Evolutionary conservation across 176 grass and related monocot genomes (phyloP).

Genomic region (Chrysopogon serrulatus): DNA sequence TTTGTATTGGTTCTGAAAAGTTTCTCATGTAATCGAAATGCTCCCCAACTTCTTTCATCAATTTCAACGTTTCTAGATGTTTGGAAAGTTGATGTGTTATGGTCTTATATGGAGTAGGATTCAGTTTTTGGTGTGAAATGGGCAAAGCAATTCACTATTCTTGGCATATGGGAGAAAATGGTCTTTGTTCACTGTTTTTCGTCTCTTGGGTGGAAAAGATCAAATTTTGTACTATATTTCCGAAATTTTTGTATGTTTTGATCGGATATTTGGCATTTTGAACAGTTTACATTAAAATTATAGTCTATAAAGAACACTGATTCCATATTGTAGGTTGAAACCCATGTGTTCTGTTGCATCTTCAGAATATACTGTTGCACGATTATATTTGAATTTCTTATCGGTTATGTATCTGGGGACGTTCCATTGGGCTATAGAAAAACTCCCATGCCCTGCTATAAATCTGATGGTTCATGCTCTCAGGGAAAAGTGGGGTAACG

Average conservation of each 20-base stretch:
- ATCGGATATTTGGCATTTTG: too few relatives aligned
- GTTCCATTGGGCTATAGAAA: background rate
- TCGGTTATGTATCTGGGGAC: background rate
- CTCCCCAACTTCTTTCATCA: background rate
- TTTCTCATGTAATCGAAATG: background rate
- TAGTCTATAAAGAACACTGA: background rate
- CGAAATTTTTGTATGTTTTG: background rate
- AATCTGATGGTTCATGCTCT: background rate
- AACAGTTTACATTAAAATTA: background rate
- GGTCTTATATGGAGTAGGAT: background rate
- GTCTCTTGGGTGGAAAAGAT: background rate
- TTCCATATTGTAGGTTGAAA: background rate
- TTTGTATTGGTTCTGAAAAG: background rate
- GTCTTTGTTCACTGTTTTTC: background rate
- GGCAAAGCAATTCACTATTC: background rate
- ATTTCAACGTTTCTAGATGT: too few relatives aligned
- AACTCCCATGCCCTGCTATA: background rate
- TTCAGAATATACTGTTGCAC: too few relatives aligned
- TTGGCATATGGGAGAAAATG: background rate
- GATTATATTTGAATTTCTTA: too few relatives aligned
- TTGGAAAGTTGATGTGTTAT: background rate
- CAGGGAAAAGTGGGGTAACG: constrained; percentile 62
- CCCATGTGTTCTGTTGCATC: background rate
- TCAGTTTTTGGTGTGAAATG: background rate
- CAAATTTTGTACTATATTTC: background rate